Evolutionary conservation across 78 protist species (phyloP).

Genomic region (Dictyostelium intermedium): DNA sequence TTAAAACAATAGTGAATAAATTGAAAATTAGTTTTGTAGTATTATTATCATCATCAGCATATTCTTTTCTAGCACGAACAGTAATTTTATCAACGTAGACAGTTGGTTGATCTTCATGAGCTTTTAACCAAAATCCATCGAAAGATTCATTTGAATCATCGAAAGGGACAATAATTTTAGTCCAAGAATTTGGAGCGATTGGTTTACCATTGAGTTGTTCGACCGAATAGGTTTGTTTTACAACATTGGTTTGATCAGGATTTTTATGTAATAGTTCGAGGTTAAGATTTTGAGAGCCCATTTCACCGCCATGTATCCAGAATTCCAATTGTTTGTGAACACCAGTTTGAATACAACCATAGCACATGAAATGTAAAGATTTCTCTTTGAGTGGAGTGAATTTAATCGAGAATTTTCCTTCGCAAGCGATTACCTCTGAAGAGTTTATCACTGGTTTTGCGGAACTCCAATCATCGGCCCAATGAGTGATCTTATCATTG

Average conservation of each 20-base stretch:
- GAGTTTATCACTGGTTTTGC: neutral
- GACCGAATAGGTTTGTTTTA: neutral
- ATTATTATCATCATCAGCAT: neutral
- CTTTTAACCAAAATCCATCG: conserved; percentile 39
- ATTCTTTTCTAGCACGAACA: conserved; percentile 41
- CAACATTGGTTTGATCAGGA: neutral
- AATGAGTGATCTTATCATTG: conserved; percentile 61
- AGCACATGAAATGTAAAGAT: conserved; percentile 18
- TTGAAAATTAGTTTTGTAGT: neutral
- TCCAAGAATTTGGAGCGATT: conserved; percentile 36
- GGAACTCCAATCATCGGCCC: conserved; percentile 49
- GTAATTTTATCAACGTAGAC: conserved; percentile 38
- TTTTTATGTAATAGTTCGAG: neutral
- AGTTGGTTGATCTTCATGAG: conserved; percentile 36
- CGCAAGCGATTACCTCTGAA: neutral
- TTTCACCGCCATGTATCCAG: conserved; percentile 36
- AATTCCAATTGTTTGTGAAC: conserved; percentile 42
- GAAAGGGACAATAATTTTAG: neutral
- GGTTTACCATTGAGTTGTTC: neutral
- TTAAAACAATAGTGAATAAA: neutral
- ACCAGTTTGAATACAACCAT: conserved; percentile 28
- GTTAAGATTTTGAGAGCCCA: conserved; percentile 6
- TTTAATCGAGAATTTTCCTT: conserved; percentile 14
- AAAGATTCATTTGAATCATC: neutral
- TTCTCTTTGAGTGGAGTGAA: neutral